phyloP scores from a whole-genome alignment of 805 yeast species.

The Wickerhamiella galacta region DNA sequence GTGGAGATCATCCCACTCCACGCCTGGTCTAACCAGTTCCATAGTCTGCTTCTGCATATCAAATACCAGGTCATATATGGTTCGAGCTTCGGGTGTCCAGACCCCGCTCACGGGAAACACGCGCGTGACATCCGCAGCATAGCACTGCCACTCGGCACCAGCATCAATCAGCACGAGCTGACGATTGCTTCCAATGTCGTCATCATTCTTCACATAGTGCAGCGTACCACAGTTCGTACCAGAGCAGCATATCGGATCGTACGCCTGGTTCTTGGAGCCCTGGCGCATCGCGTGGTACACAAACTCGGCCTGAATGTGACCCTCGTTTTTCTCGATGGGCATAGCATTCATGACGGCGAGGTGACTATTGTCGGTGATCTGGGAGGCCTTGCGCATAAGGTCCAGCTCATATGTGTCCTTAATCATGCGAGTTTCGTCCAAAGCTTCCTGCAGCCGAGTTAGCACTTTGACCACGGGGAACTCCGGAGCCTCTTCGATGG shows the following conservation, averaged over 20 bases:
- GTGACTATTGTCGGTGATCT: constrained; percentile 77
- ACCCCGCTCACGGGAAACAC: constrained; percentile 85
- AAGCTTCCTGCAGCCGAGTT: constrained; percentile 31
- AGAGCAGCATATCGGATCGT: constrained; percentile 91
- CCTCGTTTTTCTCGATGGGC: constrained; percentile 72
- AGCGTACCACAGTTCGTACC: constrained; percentile 84
- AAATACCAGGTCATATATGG: constrained; percentile 59
- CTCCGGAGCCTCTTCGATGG: constrained; percentile 14
- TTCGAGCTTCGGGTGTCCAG: constrained; percentile 77
- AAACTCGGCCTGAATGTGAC: constrained; percentile 92
- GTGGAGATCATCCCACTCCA: constrained; percentile 72
- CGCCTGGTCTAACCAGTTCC: constrained; percentile 66
- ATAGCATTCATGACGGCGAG: constrained; percentile 82
- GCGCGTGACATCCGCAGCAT: constrained; percentile 87
- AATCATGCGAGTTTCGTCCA: constrained; percentile 74
- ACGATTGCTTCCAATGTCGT: constrained; percentile 32
- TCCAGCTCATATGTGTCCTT: constrained; percentile 73
- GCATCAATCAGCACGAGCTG: constrained; percentile 76
- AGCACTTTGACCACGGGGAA: constrained; percentile 10
- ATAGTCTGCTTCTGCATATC: constrained; percentile 69
- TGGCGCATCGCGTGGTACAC: constrained; percentile 85
- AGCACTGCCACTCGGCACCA: constrained; percentile 92
- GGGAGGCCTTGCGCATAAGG: constrained; percentile 62
- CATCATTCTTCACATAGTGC: constrained; percentile 77
- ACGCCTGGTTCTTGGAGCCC: constrained; percentile 77